A percentile compares a stretch with the other conserved stretches of the same genome.
Evolutionary conservation across 768 basidiomycete genomes (phyloP).

Genomic region (Fomitopsis serialis): DNA sequence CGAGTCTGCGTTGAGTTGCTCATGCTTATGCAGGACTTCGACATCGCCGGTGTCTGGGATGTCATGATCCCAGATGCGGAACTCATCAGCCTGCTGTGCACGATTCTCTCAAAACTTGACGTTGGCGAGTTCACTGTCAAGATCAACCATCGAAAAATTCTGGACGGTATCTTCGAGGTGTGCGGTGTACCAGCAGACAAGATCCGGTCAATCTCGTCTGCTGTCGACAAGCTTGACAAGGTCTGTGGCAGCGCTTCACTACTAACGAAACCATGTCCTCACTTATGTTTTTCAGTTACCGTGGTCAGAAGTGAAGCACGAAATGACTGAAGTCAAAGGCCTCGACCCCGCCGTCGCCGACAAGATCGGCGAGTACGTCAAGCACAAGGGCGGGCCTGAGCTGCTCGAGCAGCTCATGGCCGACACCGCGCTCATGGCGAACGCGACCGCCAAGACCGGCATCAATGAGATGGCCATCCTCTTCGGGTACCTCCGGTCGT

Average conservation of each 20-base stretch:
- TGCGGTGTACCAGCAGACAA: slow-evolving; percentile 91
- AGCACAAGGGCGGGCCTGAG: slow-evolving; percentile 81
- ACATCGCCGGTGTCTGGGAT: slow-evolving; percentile 90
- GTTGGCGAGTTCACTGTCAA: slow-evolving; percentile 95
- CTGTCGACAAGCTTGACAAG: slow-evolving; percentile 99
- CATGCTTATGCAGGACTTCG: slow-evolving; percentile 67
- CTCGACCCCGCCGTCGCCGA: slow-evolving; percentile 78
- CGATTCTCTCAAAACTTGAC: slow-evolving; percentile 75
- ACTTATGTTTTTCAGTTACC: slow-evolving; percentile 60
- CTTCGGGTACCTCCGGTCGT: slow-evolving; percentile 78
- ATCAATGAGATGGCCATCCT: slow-evolving; percentile 81
- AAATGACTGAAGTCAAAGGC: slow-evolving; percentile 97
- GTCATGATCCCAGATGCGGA: slow-evolving; percentile 98
- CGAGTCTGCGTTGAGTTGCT: background rate
- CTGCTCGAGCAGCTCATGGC: slow-evolving; percentile 66
- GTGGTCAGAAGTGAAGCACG: slow-evolving; percentile 89
- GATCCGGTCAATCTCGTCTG: slow-evolving; percentile 88
- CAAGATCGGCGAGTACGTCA: slow-evolving; percentile 95
- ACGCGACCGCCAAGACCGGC: slow-evolving; percentile 75
- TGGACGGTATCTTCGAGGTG: slow-evolving; percentile 95
- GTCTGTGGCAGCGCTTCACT: slow-evolving; percentile 29
- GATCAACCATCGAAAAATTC: slow-evolving; percentile 93
- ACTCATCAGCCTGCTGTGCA: slow-evolving; percentile 74
- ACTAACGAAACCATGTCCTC: background rate
- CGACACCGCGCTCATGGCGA: slow-evolving; percentile 60